Base-by-base conservation (phyloP, 768 basidiomycete genomes). In the Lactarius pseudohatsudake region DNA sequence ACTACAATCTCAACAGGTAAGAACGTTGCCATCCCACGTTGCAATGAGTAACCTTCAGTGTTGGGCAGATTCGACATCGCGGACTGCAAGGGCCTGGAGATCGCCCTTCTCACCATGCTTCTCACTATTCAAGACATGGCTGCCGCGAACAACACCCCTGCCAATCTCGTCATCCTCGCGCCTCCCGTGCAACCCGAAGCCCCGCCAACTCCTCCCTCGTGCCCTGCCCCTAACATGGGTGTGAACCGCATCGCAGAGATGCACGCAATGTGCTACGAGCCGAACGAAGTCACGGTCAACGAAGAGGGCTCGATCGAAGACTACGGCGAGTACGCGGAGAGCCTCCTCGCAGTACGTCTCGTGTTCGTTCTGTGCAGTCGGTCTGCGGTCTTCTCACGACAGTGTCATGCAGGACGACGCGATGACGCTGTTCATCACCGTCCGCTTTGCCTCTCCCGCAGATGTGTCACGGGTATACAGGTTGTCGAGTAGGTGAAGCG, bases 401-500 rank as follows among this genome's bases (percentile, higher is more conserved):
- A 6, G 47, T 56, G 59, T 34, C 57, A 16, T 18, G 66, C 60
- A 91, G 90, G 90, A 92, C 64, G 87, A 90, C 65, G 87, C 88
- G 5, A 88, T 94, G 26, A 26, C 26, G 84, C 76, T 94, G 15
- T 94, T 91, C 72, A 83, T 94, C 64, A 87, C 87, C 6, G 77
- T 94, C 32, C 83, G 86, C 30, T 90, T 91, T 8, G 81, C 83
- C 34, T 82, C 84, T 18, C 76, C 85, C 1, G 78, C 81, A 3
- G 80, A 89, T 56, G 92, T 93, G 3, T 83, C 90, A 4, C 93
- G 91, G 71, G 92, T 93, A 1, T 94, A 41, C 86, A 86, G 62
- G 86, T 93, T 3, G 91, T 92, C 0, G 90, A 93, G 71, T 85
- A 91, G 72, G 86, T 85, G 0, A 94, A 90, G 72, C 84, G 91